A percentile compares a stretch with the other conserved stretches of the same genome.
Conservation (phyloP, 768 basidiomycete species). For the Pleurotus salmoneostramineus region DNA sequence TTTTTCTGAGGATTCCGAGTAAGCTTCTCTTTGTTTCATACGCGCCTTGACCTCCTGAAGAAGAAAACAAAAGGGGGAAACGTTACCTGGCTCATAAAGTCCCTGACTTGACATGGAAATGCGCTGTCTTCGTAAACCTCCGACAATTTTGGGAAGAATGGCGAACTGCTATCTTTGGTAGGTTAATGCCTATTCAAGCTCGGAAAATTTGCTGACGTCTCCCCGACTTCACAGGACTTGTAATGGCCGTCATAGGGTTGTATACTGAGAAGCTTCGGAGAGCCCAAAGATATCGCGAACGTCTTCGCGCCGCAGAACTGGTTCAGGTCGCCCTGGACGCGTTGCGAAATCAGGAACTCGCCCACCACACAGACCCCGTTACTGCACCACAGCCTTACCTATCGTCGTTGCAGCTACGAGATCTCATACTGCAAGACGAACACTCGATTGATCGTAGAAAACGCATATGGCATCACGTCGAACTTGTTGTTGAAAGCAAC, state of each 20-base stretch:
- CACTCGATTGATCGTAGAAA: conserved; percentile 65
- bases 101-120: conserved; percentile 62
- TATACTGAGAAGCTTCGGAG: conserved; percentile 36
- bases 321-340: conserved; percentile 79
- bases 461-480: conserved; percentile 79
- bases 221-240: conserved; percentile 25
- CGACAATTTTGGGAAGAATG: conserved; percentile 68
- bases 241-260: conserved; percentile 24
- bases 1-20: conserved; percentile 62
- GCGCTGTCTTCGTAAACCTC: conserved; percentile 60
- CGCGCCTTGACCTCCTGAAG: conserved; percentile 9
- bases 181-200: conserved; percentile 16
- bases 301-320: conserved; percentile 62
- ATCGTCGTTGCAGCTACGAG: conserved; percentile 84
- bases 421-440: conserved; percentile 78
- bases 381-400: conserved; percentile 71
- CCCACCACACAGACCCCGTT: conserved; percentile 79
- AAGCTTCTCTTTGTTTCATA: conserved; percentile 24
- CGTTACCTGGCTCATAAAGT: conserved; percentile 76
- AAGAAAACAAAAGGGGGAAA: conserved; percentile 44
- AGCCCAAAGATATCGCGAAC: conserved; percentile 52
- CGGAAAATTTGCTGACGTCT: conserved; percentile 5
- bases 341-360: conserved; percentile 78
- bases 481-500: conserved; percentile 84
- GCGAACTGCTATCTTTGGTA: conserved; percentile 62